Evolutionary conservation across 352 stramenopile genomes (phyloP).

Genomic region (Pythium graminicola): DNA sequence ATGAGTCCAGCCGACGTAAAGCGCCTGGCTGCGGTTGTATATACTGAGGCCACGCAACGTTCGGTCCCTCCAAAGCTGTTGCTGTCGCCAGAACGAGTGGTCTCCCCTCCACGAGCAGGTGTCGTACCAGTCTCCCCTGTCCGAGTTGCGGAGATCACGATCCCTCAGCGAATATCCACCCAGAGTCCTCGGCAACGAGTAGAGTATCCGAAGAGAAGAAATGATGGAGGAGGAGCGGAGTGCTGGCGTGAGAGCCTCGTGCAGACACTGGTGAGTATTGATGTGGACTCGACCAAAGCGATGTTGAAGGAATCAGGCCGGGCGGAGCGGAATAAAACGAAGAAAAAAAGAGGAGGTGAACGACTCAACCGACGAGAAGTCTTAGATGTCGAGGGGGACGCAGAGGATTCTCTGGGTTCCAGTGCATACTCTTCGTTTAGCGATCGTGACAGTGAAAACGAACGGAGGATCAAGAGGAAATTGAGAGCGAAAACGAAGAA

Average conservation of each 20-base stretch:
- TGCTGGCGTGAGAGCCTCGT: slow-evolving; percentile 21
- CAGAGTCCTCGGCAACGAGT: neutral
- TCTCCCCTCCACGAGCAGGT: neutral
- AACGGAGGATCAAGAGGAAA: slow-evolving; percentile 3
- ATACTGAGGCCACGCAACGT: slow-evolving; percentile 3
- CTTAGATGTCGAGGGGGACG: neutral
- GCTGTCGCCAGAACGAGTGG: neutral
- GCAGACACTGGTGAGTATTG: slow-evolving; percentile 40
- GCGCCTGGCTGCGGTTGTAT: neutral
- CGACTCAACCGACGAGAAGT: slow-evolving; percentile 1
- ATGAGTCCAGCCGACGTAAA: no score
- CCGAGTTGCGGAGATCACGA: no score
- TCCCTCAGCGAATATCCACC: neutral
- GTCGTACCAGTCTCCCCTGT: slow-evolving; percentile 9
- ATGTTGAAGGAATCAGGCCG: slow-evolving; percentile 6
- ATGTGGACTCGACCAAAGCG: slow-evolving; percentile 31
- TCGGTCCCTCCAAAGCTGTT: slow-evolving; percentile 1
- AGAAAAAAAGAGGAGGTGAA: neutral
- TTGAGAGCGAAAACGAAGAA: neutral
- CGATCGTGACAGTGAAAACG: neutral
- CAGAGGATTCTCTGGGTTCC: slow-evolving; percentile 26
- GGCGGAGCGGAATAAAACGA: neutral
- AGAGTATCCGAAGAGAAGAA: neutral
- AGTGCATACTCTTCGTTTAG: slow-evolving; percentile 34
- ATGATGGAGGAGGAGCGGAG: neutral